Evolutionary conservation across 139 green algal species (phyloP).

Genomic region (Coccomyxa sp.): DNA sequence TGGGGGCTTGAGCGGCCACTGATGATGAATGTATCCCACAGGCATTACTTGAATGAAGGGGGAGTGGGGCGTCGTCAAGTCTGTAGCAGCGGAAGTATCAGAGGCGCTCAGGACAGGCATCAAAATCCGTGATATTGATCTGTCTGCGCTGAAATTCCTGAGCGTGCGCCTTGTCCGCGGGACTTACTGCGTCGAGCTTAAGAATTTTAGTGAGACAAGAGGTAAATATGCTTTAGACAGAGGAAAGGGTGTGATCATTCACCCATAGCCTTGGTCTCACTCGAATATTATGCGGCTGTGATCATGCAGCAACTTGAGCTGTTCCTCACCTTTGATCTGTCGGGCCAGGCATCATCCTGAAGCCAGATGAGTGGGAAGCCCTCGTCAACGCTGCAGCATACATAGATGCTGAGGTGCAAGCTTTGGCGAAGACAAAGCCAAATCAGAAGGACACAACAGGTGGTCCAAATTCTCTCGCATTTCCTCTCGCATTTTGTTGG

Average conservation of each 20-base stretch:
- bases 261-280: too few species aligned
- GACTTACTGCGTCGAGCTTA: neutral
- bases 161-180: neutral
- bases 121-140: too few species aligned
- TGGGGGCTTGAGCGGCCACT: too few species aligned
- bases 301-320: neutral
- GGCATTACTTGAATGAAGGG: slow-evolving; percentile 24
- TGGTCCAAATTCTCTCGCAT: too few species aligned
- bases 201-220: slow-evolving; percentile 10
- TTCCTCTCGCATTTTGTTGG: too few species aligned
- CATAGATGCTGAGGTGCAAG: neutral
- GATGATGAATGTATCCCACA: too few species aligned
- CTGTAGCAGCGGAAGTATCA: neutral
- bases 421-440: too few species aligned
- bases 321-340: neutral
- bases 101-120: too few species aligned
- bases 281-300: too few species aligned
- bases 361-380: slow-evolving; percentile 28
- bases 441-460: too few species aligned
- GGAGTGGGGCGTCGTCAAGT: neutral
- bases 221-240: slow-evolving; percentile 38
- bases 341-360: slow-evolving; percentile 35
- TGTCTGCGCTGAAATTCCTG: too few species aligned
- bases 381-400: neutral
- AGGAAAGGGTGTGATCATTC: too few species aligned